Evolutionary conservation across 306 rosid species (phyloP), one percentile per base, ranked within the genome.

Genomic region (Pachyrhizus erosus): DNA sequence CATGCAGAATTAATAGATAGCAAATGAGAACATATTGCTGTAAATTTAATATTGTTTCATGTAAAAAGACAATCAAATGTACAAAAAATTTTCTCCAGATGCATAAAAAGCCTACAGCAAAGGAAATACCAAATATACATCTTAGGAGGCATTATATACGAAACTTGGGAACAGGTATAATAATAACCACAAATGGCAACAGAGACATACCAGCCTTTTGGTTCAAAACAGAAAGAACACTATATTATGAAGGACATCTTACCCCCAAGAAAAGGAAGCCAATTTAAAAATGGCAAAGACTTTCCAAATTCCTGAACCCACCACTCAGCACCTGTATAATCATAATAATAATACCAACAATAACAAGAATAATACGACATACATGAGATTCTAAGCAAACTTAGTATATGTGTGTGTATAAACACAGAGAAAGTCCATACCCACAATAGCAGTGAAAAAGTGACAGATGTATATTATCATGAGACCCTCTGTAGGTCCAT

Each of bases 401-500:
- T 61, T 42, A 29, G 54, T 14, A 86, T 54, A 46, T 45, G 14
- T 70, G 20, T 46, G 55, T n/a, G 39, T 12, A 27, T 33, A 69
- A 49, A 61, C 33, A 73, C 37, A 43, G 71, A 82, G 42, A 37
- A 37, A 37, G 82, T 83, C 20, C 89, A 52, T 93, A 96, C 99
- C 99, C 4, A 96, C 97, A 26, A 91, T 13, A 43, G 95, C 89
- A 21, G 98, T 94, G 87, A 93, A 92, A 85, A 90, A 91, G 79
- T 96, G 99, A 68, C 45, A 1, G 40, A 85, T 5, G 83, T 92
- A 93, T 73, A 96, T 91, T 80, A 93, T 82, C 98, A 90, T 86
- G 62, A 93, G 97, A 87, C 99, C 99, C 87, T 96, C 99, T 1
- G 99, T 96, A 70, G 99, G 98, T 54, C 99, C 99, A 87, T 96